phyloP scores from a whole-genome alignment of 257 asterid genomes.

The Lycium ferocissimum region DNA sequence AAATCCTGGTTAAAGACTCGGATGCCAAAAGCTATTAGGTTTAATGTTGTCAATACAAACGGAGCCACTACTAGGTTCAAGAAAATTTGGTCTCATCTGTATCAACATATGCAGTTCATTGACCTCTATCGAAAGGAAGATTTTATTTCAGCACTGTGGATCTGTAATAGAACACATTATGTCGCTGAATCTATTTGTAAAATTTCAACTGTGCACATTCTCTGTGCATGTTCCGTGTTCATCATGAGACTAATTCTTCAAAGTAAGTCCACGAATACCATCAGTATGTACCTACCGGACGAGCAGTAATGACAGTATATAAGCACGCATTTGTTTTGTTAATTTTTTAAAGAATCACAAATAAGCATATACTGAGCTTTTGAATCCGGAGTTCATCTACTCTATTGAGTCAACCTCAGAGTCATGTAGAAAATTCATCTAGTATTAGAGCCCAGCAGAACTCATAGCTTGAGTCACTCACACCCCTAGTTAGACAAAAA shows the following conservation, averaged over 20 bases:
- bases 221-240: background rate
- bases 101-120: background rate
- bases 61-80: background rate
- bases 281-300: background rate
- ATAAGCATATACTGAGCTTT: background rate
- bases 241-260: conserved; percentile 6
- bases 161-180: background rate
- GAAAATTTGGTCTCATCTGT: background rate
- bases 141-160: too few species aligned
- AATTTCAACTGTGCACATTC: background rate
- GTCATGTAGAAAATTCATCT: background rate
- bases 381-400: background rate
- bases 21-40: background rate
- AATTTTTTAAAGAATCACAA: background rate
- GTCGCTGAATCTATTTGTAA: background rate
- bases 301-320: background rate
- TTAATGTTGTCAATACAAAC: background rate
- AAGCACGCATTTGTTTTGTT: background rate
- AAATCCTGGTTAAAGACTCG: conserved; percentile 5
- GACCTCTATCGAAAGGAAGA: background rate
- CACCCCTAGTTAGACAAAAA: background rate
- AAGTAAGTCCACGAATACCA: background rate
- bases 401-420: background rate
- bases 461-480: background rate
- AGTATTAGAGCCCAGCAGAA: background rate